Conservation (phyloP, 164 flowering plant species). For the Vitis riparia region DNA sequence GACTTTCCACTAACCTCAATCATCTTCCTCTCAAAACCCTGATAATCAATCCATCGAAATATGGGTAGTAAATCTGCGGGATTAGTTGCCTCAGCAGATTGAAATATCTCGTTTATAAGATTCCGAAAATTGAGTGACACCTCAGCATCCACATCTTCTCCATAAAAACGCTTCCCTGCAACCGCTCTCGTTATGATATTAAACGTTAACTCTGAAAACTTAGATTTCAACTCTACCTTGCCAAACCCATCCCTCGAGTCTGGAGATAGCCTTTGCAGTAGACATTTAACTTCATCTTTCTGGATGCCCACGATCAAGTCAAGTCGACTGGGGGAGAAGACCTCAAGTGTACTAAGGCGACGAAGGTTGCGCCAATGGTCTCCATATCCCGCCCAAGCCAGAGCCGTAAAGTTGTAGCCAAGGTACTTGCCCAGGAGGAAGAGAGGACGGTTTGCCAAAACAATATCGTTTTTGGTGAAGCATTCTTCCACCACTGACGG, state of each 20-base stretch:
- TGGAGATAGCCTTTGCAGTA: constrained; percentile 16
- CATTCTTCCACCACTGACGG: constrained; percentile 49
- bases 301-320: constrained; percentile 26
- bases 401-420: constrained; percentile 31
- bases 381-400: constrained; percentile 44
- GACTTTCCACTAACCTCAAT: constrained; percentile 18
- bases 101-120: constrained; percentile 16
- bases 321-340: constrained; percentile 40
- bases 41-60: constrained; percentile 22
- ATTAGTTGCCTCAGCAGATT: constrained; percentile 9
- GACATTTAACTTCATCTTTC: constrained; percentile 30
- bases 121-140: constrained; percentile 26
- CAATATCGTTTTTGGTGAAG: constrained; percentile 46
- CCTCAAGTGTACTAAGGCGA: constrained; percentile 32
- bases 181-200: constrained; percentile 55
- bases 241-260: background rate
- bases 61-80: constrained; percentile 34
- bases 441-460: constrained; percentile 53
- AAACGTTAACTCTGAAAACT: constrained; percentile 33
- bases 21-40: constrained; percentile 18
- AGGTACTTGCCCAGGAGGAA: constrained; percentile 33
- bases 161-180: constrained; percentile 49
- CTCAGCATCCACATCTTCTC: constrained; percentile 28
- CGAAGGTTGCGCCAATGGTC: constrained; percentile 55
- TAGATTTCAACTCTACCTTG: constrained; percentile 32